These are phyloP conservation scores for Bimuria novae-zelandiae DNA, from an alignment of 2,329 filamentous ascomycete species.

Conservation along the genomic window DNA sequence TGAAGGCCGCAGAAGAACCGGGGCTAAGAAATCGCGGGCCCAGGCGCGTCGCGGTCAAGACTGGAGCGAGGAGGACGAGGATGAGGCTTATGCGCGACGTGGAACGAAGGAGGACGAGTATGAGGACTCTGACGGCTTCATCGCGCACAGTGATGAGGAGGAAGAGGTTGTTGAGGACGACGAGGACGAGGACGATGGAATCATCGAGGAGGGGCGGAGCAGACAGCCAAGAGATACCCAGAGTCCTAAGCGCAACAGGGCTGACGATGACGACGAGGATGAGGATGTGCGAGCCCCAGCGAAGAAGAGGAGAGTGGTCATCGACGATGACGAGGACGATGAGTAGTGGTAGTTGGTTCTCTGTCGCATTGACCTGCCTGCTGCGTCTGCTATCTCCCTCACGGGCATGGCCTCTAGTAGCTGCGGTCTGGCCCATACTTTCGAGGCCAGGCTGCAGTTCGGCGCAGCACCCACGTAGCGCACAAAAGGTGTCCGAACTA, in stretches of 20 bases:
- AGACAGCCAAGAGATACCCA: constrained; percentile 22
- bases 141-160: constrained; percentile 76
- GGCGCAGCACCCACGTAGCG: background rate
- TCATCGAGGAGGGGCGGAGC: constrained; percentile 43
- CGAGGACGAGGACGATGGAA: constrained; percentile 54
- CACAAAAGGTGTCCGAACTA: background rate
- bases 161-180: constrained; percentile 66
- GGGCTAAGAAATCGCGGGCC: constrained; percentile 34
- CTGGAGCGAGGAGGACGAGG: constrained; percentile 76
- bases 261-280: constrained; percentile 44
- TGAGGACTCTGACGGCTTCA: constrained; percentile 78
- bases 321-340: constrained; percentile 56
- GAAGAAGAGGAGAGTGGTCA: constrained; percentile 52
- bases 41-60: constrained; percentile 48
- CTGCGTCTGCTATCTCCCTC: background rate
- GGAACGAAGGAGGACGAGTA: constrained; percentile 73
- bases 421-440: too few species aligned
- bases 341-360: constrained; percentile 39
- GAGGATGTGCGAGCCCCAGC: constrained; percentile 39
- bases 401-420: background rate
- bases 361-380: background rate
- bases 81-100: constrained; percentile 66
- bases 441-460: background rate
- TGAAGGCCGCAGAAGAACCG: constrained; percentile 46
- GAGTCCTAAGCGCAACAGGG: constrained; percentile 48